Base-by-base conservation (phyloP, 805 yeast genomes). In the Candida ficus region DNA sequence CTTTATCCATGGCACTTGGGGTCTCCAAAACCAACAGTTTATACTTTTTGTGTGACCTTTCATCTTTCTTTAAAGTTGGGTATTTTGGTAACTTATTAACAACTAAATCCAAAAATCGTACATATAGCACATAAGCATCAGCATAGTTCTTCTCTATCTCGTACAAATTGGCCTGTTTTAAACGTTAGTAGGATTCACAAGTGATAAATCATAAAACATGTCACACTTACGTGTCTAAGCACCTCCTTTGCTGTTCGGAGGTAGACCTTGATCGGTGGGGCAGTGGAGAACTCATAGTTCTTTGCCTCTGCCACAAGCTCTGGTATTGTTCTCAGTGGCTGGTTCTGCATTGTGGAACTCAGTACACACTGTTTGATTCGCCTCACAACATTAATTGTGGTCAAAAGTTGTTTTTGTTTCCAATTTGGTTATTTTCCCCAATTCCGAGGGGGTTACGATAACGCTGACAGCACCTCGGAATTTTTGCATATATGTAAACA, bases 21-120 rank as follows among this genome's bases (percentile, higher is more conserved):
- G 35, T 41, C n/a, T 41, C 44, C 50, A 60, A 42, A 46, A 56
- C 29, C 22, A 53, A 34, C 1, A 25, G 17, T 5, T 28, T 32
- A 38, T 51, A 56, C 4, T n/a, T 31, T 36, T 44, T 45, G 26
- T 52, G 44, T 2, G 33, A 31, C 12, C 41, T 42, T 18, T 53
- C 37, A 27, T 55, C 52, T 19, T 42, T 41, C 45, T 56, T 58
- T 38, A 72, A 47, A 20, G 67, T 72, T 0, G 79, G 76, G 44
- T 75, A 79, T 6, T 44, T 56, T 14, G 68, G 66, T 32, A 78
- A 50, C 36, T 62, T 62, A 57, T 74, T 71, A 39, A 72, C 66
- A 25, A 76, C 63, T 35, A 78, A 62, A 44, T 82, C 85, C 18
- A 80, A 70, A 48, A 76, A 80, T 41, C 89, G 60, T 33, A 73